These are phyloP conservation scores for Candolleomyces eurysporus DNA, from an alignment of 768 basidiomycete genomes.

Conservation along the genomic window DNA sequence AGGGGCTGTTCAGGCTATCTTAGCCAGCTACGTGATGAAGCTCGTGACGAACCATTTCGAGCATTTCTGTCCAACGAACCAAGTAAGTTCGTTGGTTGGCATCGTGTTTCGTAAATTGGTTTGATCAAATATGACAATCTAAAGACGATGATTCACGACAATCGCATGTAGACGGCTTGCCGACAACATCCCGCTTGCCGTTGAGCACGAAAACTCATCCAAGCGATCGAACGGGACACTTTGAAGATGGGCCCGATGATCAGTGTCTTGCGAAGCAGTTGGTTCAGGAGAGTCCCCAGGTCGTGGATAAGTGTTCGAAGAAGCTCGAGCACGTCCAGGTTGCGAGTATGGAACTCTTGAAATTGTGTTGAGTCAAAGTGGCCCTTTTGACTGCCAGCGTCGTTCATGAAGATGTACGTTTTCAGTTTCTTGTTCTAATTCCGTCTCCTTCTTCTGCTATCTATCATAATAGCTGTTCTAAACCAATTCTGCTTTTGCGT, in stretches of 20 bases:
- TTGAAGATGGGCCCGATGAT: slow-evolving; percentile 20
- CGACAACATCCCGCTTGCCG: slow-evolving; percentile 54
- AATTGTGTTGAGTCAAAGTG: too few species aligned
- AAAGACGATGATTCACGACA: slow-evolving; percentile 35
- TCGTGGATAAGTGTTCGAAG: too few species aligned
- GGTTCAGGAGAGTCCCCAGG: too few species aligned
- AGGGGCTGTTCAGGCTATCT: slow-evolving; percentile 30
- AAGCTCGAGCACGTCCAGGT: too few species aligned
- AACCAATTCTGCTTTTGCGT: too few species aligned
- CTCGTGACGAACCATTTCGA: slow-evolving; percentile 52
- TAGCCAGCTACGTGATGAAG: slow-evolving; percentile 37
- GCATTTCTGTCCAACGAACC: slow-evolving; percentile 48
- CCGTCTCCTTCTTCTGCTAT: too few species aligned
- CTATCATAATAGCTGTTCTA: too few species aligned
- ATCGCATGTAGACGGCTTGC: slow-evolving; percentile 60
- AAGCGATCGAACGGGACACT: slow-evolving; percentile 46
- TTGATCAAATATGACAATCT: not conserved
- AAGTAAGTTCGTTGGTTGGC: slow-evolving; percentile 19
- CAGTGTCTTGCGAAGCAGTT: too few species aligned
- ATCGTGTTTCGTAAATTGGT: not conserved
- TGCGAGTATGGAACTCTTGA: too few species aligned
- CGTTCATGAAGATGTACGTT: too few species aligned
- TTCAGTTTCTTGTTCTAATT: too few species aligned
- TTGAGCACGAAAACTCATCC: slow-evolving; percentile 56
- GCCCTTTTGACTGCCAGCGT: too few species aligned